A percentile compares a stretch with the other conserved stretches of the same genome.
Evolutionary conservation across 192 early-diverging fungal species (phyloP).

Genomic region (Pilobolus umbonatus): DNA sequence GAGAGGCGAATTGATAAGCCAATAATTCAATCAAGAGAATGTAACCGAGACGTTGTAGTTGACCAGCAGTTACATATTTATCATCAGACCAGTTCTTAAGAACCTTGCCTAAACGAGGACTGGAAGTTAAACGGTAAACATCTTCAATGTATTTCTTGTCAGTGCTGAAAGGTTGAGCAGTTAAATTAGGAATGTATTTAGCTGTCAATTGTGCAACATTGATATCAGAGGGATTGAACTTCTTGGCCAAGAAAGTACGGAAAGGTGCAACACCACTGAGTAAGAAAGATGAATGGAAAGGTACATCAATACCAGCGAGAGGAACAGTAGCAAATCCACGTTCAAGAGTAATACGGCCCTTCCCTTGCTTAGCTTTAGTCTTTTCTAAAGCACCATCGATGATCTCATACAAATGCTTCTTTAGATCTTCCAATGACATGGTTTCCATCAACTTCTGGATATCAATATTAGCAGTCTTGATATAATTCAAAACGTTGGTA

Average conservation of each 20-base stretch:
- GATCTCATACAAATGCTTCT: slow-evolving; percentile 75
- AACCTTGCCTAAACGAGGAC: slow-evolving; percentile 68
- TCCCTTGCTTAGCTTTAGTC: slow-evolving; percentile 59
- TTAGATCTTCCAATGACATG: slow-evolving; percentile 80
- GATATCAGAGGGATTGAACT: slow-evolving; percentile 78
- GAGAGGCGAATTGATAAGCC: slow-evolving; percentile 89
- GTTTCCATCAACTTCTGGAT: slow-evolving; percentile 78
- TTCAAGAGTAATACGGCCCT: slow-evolving; percentile 65
- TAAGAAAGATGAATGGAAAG: slow-evolving; percentile 96
- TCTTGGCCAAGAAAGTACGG: slow-evolving; percentile 80
- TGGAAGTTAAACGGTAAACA: slow-evolving; percentile 68
- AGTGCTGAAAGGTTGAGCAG: slow-evolving; percentile 82
- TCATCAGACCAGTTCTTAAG: slow-evolving; percentile 77
- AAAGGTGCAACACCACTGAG: slow-evolving; percentile 89
- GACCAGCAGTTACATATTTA: slow-evolving; percentile 61
- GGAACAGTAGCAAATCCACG: slow-evolving; percentile 91
- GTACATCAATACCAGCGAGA: slow-evolving; percentile 89
- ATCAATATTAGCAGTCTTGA: slow-evolving; percentile 84
- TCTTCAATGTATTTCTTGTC: slow-evolving; percentile 69
- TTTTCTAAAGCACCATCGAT: slow-evolving; percentile 64
- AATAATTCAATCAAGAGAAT: slow-evolving; percentile 83
- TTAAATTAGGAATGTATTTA: slow-evolving; percentile 95
- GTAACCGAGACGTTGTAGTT: slow-evolving; percentile 84
- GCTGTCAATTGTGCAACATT: slow-evolving; percentile 75
- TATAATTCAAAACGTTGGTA: slow-evolving; percentile 79